phyloP scores from a whole-genome alignment of 148 eudicot species.

The Chenopodium formosanum region DNA sequence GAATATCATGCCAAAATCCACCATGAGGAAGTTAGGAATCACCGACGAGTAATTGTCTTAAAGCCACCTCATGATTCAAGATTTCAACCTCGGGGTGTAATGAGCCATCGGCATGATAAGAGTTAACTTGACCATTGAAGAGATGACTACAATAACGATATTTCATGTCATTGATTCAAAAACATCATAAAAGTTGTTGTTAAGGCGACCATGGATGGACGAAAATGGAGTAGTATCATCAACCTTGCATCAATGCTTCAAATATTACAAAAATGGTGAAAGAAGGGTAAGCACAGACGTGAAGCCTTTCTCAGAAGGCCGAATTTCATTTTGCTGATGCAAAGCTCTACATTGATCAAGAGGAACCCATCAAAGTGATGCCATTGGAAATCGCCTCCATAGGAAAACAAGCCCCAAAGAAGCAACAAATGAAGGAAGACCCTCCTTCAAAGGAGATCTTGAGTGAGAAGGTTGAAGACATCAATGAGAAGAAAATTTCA shows the following conservation, averaged over 20 bases:
- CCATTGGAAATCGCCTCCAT: no score
- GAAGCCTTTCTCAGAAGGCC: background rate
- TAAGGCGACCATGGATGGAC: background rate
- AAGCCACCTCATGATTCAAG: background rate
- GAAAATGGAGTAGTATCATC: background rate
- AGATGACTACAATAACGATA: background rate
- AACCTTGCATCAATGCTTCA: background rate
- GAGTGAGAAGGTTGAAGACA: no score
- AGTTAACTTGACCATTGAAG: background rate
- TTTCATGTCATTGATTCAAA: background rate
- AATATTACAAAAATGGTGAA: background rate
- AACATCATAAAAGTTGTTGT: background rate
- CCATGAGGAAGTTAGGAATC: background rate
- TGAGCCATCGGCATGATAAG: background rate
- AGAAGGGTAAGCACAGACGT: background rate
- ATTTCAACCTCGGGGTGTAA: background rate
- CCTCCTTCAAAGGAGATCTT: no score
- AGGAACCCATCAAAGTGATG: background rate
- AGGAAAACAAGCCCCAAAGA: no score
- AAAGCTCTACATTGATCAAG: background rate
- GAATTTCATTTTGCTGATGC: background rate
- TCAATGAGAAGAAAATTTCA: no score
- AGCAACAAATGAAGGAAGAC: no score
- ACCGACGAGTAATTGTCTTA: background rate
- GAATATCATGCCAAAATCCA: constrained; percentile 8